Conservation (phyloP, 768 basidiomycete genomes). For the Podaxis sp. region DNA sequence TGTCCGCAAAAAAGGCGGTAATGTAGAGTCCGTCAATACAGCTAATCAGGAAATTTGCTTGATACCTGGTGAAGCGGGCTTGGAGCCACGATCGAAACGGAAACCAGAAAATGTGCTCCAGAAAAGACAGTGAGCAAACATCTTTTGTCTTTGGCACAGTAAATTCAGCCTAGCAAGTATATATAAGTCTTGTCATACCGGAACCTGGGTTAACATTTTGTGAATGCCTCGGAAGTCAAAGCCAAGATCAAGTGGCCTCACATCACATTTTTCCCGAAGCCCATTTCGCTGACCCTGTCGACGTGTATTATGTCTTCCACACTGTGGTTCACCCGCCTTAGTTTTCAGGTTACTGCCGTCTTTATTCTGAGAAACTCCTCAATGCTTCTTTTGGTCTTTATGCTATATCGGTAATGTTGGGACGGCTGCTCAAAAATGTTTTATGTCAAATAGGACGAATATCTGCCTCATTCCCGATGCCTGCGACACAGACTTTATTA, state of each 20-base stretch:
- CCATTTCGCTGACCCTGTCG: slow-evolving; percentile 54
- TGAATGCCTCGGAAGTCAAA: not conserved
- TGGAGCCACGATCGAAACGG: not conserved
- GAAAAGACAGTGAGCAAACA: not conserved
- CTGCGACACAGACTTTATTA: slow-evolving; percentile 77
- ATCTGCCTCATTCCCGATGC: slow-evolving; percentile 23
- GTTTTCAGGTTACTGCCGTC: slow-evolving; percentile 74
- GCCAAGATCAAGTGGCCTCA: slow-evolving; percentile 62
- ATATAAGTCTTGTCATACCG: not conserved
- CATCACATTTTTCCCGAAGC: slow-evolving; percentile 52
- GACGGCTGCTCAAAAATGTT: slow-evolving; percentile 73
- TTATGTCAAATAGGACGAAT: slow-evolving; percentile 52
- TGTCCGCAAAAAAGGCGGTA: slow-evolving; percentile 3
- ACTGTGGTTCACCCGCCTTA: slow-evolving; percentile 19
- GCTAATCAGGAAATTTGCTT: not conserved
- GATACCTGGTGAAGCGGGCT: not conserved
- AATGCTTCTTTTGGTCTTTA: slow-evolving; percentile 53
- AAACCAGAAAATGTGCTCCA: too few relatives aligned
- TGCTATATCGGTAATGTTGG: slow-evolving; percentile 56
- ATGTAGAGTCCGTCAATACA: not conserved
- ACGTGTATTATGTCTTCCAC: slow-evolving; percentile 38
- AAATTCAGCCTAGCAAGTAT: not conserved
- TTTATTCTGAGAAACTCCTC: slow-evolving; percentile 76
- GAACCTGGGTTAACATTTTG: not conserved
- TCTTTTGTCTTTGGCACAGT: not conserved